Percentiles rank a stretch among this genome's conserved stretches.
These are phyloP conservation scores for Saccharum officinarum DNA, from an alignment of 176 grass and related monocot species.

Conservation along the genomic window DNA sequence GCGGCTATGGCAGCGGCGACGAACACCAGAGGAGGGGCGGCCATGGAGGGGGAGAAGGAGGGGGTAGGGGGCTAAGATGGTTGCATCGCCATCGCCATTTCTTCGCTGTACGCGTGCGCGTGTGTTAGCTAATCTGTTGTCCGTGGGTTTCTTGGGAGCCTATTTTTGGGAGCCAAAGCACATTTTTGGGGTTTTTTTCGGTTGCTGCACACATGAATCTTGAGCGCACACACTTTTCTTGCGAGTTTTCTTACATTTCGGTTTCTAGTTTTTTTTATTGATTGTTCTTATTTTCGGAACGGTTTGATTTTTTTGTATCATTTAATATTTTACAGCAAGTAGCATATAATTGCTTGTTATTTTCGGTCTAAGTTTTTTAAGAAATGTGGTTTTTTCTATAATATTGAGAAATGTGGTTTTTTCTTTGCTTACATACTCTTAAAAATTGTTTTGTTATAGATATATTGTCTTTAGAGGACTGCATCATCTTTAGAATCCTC, in stretches of 20 bases:
- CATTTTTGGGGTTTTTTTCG: not conserved
- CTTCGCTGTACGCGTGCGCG: slow-evolving; percentile 12
- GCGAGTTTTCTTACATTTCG: not conserved
- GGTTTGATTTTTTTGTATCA: not conserved
- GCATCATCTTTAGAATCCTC: not conserved
- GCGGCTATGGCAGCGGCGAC: slow-evolving; percentile 30
- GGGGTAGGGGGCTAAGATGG: slow-evolving; percentile 26
- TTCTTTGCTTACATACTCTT: not conserved
- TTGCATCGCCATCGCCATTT: slow-evolving; percentile 42
- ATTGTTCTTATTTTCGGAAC: not conserved
- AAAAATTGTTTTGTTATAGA: not conserved
- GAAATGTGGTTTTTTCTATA: too few species aligned
- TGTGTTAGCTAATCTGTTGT: slow-evolving; percentile 23
- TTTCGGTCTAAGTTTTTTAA: not conserved
- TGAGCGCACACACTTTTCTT: not conserved
- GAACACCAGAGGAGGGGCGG: slow-evolving; percentile 32
- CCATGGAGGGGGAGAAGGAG: slow-evolving; percentile 21
- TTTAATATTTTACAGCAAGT: not conserved
- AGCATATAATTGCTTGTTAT: not conserved
- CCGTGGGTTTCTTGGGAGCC: slow-evolving; percentile 22
- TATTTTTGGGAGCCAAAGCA: slow-evolving; percentile 32
- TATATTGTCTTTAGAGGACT: too few species aligned
- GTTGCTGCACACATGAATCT: not conserved
- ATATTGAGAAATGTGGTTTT: too few species aligned
- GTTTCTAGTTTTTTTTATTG: not conserved